Evolutionary conservation across 2,329 filamentous ascomycete genomes (phyloP).

Genomic region (Claviceps capensis): DNA sequence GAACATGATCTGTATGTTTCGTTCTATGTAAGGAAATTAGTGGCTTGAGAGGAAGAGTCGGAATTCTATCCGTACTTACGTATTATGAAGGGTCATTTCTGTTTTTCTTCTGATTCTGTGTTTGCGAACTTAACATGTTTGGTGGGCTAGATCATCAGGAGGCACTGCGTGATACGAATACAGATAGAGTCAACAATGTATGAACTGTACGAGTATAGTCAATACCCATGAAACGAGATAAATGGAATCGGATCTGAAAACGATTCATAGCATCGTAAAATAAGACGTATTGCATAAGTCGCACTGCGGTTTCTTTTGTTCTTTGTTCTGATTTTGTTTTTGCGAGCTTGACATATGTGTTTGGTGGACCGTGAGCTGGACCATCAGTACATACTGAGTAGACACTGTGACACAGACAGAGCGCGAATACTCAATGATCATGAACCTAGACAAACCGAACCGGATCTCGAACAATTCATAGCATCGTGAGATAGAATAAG

Average conservation of each 20-base stretch:
- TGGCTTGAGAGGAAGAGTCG: neutral
- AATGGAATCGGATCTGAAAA: neutral
- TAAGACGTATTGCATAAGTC: neutral
- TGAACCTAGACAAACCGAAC: neutral
- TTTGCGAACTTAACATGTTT: neutral
- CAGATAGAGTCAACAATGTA: neutral
- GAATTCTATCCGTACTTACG: conserved; percentile 1
- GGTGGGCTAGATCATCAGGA: neutral
- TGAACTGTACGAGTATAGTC: neutral
- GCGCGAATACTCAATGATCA: neutral
- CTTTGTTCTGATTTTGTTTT: neutral
- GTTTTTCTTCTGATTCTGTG: neutral
- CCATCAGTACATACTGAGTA: neutral
- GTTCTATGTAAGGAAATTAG: neutral
- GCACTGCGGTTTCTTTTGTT: no score
- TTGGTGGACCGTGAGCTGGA: neutral
- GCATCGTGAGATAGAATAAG: neutral
- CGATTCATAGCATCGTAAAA: neutral
- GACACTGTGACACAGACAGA: no score
- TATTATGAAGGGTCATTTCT: neutral
- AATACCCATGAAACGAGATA: conserved; percentile 1
- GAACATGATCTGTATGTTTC: neutral
- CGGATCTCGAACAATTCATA: neutral
- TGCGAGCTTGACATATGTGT: neutral
- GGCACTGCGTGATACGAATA: neutral